Evolutionary conservation across 768 basidiomycete species (phyloP).

Genomic region (Macrocybe gigantea): DNA sequence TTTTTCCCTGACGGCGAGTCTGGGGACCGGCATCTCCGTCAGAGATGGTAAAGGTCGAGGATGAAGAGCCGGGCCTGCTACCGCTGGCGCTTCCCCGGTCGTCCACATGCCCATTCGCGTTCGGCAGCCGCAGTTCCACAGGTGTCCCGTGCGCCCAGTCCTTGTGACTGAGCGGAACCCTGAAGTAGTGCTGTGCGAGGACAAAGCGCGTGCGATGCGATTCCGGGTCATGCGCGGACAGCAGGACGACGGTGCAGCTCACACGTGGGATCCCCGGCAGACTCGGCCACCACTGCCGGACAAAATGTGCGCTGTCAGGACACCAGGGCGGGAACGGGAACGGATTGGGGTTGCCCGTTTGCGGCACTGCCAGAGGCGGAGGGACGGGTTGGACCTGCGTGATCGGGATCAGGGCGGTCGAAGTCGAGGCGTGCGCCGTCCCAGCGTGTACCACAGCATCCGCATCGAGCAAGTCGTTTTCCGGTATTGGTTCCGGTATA

Average conservation of each 20-base stretch:
- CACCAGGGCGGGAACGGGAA: slow-evolving; percentile 66
- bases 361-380: slow-evolving; percentile 1
- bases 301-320: slow-evolving; percentile 71
- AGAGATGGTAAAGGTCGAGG: not conserved
- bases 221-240: slow-evolving; percentile 55
- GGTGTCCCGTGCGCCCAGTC: slow-evolving; percentile 17
- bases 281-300: slow-evolving; percentile 78
- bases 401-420: not conserved
- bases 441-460: not conserved
- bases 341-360: slow-evolving; percentile 37
- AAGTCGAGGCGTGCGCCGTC: not conserved
- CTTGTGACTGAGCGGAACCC: slow-evolving; percentile 47
- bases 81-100: too few species aligned
- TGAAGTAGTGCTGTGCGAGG: slow-evolving; percentile 72
- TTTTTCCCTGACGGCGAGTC: too few species aligned
- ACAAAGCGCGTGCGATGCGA: slow-evolving; percentile 59
- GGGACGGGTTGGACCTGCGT: slow-evolving; percentile 2
- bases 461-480: not conserved
- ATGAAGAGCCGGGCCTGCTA: not conserved
- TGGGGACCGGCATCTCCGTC: not conserved
- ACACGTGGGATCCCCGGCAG: slow-evolving; percentile 56
- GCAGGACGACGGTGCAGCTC: slow-evolving; percentile 67
- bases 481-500: not conserved
- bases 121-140: not conserved
- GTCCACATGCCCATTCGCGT: too few species aligned